Evolutionary conservation across 208 protist genomes (phyloP).

Genomic region (Eutreptiella sp.): DNA sequence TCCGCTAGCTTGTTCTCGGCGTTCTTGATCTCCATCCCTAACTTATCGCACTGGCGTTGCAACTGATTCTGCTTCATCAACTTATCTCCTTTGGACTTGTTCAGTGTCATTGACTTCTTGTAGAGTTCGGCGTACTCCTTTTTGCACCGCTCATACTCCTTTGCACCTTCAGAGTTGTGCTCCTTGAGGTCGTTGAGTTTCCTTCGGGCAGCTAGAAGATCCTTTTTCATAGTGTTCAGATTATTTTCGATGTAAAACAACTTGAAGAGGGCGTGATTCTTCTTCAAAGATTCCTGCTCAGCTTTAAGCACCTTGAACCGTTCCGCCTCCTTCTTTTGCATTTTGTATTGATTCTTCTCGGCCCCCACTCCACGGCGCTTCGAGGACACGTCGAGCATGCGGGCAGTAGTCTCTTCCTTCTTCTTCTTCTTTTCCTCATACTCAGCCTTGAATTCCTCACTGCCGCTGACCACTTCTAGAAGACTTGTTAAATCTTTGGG

Average conservation of each 20-base stretch:
- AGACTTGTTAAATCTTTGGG: constrained; percentile 87
- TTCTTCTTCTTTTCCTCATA: constrained; percentile 73
- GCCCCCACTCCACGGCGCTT: constrained; percentile 72
- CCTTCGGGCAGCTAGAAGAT: constrained; percentile 48
- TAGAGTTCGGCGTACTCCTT: constrained; percentile 55
- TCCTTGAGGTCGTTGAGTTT: constrained; percentile 60
- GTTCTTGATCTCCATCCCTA: constrained; percentile 25
- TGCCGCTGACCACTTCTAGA: constrained; percentile 92
- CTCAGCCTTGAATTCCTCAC: constrained; percentile 74
- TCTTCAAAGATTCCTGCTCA: constrained; percentile 33
- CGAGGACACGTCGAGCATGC: constrained; percentile 61
- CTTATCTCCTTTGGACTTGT: constrained; percentile 52
- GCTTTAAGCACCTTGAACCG: constrained; percentile 55
- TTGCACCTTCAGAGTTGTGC: constrained; percentile 48
- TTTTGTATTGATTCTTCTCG: constrained; percentile 86
- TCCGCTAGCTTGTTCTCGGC: constrained; percentile 45
- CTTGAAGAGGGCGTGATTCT: constrained; percentile 66
- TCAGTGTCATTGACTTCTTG: constrained; percentile 51
- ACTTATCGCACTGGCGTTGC: constrained; percentile 13
- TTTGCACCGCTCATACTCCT: constrained; percentile 58
- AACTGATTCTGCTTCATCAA: constrained; percentile 43
- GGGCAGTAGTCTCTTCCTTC: constrained; percentile 63
- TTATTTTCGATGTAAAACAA: constrained; percentile 77
- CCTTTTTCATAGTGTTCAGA: constrained; percentile 56
- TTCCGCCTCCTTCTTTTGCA: constrained; percentile 92